Conservation (phyloP, 164 flowering plant genomes). For the Stephania japonica region DNA sequence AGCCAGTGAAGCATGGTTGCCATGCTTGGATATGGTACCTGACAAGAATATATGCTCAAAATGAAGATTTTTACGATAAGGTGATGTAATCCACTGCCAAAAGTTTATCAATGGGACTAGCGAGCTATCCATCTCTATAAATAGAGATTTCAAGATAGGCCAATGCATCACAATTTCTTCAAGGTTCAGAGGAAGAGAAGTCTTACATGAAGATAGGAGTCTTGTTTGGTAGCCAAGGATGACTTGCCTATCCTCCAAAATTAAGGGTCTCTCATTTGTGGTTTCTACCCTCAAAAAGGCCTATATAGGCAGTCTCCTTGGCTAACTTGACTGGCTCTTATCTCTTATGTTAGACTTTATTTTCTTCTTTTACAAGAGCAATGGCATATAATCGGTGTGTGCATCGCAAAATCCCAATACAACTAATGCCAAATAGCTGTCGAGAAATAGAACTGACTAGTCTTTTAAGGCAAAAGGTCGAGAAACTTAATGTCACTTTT, state of each 20-base stretch:
- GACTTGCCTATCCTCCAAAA: conserved; percentile 1
- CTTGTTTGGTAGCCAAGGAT: neutral
- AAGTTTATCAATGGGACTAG: no score
- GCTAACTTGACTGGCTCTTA: conserved; percentile 6
- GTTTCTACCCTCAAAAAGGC: neutral
- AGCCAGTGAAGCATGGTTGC: no score
- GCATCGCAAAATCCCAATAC: no score
- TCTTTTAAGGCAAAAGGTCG: no score
- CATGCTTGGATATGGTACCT: no score
- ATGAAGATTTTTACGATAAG: no score
- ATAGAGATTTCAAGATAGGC: neutral
- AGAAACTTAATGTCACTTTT: no score
- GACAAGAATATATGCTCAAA: no score
- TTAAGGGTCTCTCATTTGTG: neutral
- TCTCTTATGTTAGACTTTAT: conserved; percentile 1
- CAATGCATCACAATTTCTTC: neutral
- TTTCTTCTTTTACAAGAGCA: neutral
- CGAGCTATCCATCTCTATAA: neutral
- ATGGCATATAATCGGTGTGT: no score
- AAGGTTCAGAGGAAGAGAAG: neutral
- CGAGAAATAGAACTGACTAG: no score
- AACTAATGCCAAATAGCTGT: no score
- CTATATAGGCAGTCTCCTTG: conserved; percentile 4
- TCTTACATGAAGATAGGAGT: conserved; percentile 1
- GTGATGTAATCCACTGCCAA: no score